Conservation (phyloP, 2,329 filamentous ascomycete genomes). For the Aulographum hederae region DNA sequence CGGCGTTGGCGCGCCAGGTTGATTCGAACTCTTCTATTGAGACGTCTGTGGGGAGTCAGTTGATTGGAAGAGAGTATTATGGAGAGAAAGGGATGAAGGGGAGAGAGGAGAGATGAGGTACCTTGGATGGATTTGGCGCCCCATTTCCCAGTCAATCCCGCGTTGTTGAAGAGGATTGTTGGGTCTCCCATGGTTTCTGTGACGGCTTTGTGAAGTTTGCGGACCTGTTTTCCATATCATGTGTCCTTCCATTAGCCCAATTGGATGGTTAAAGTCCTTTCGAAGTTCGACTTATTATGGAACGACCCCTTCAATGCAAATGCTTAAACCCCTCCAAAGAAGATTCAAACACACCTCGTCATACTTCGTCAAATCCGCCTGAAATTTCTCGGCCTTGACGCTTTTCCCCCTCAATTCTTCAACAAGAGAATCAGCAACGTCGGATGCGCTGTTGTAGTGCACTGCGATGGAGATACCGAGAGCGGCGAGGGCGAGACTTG, state of each 20-base stretch:
- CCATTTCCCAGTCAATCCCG: conserved; percentile 12
- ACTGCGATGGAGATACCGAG: conserved; percentile 24
- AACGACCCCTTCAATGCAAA: too few relatives aligned
- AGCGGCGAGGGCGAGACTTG: conserved; percentile 19
- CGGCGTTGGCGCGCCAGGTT: conserved; percentile 20
- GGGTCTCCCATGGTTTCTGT: conserved; percentile 14
- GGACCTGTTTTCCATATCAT: conserved; percentile 10
- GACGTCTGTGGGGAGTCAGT: too few relatives aligned
- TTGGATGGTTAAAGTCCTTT: too few relatives aligned
- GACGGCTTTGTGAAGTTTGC: conserved; percentile 16
- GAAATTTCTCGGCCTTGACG: conserved; percentile 14
- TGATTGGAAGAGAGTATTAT: too few relatives aligned
- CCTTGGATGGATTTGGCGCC: conserved; percentile 12
- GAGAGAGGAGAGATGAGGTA: too few relatives aligned
- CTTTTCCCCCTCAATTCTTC: conserved; percentile 12
- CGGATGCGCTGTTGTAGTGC: conserved; percentile 21
- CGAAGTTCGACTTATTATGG: too few relatives aligned
- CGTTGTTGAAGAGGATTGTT: conserved; percentile 24
- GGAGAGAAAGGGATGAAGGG: too few relatives aligned
- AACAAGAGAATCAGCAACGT: conserved; percentile 14
- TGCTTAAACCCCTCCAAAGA: too few relatives aligned
- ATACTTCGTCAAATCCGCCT: conserved; percentile 19
- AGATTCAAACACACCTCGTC: conserved; percentile 13
- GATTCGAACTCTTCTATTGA: conserved; percentile 17
- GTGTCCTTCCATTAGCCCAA: not conserved